A percentile compares a stretch with the other conserved stretches of the same genome.
Conservation (phyloP, 345 rosid genomes). For the Streptanthus diversifolius region DNA sequence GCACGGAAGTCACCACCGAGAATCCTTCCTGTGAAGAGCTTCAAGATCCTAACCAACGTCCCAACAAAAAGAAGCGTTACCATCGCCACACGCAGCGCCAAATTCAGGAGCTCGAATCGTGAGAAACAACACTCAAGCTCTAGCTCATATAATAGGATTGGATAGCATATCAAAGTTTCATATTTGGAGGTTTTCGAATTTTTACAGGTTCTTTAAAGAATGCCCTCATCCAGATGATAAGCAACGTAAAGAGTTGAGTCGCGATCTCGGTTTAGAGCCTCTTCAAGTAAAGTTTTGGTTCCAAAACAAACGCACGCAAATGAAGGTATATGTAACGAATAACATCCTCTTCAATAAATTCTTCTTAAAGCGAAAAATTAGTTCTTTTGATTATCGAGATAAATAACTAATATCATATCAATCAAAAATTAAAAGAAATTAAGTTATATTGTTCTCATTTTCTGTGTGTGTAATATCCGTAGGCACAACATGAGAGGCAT, state of each 20-base stretch:
- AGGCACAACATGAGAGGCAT: constrained; percentile 91
- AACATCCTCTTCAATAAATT: not conserved
- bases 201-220: constrained; percentile 82
- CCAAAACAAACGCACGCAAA: constrained; percentile 97
- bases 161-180: not conserved
- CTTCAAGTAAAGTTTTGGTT: constrained; percentile 97
- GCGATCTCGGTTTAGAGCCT: constrained; percentile 73
- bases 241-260: constrained; percentile 87
- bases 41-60: constrained; percentile 69
- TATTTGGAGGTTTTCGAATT: not conserved
- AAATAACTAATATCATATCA: not conserved
- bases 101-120: constrained; percentile 96
- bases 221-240: constrained; percentile 97
- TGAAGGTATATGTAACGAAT: constrained; percentile 56
- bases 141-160: not conserved
- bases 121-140: constrained; percentile 25
- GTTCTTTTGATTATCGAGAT: no score
- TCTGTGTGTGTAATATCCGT: not conserved
- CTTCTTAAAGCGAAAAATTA: not conserved
- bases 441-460: not conserved
- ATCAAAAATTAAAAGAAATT: not conserved
- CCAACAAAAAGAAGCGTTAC: constrained; percentile 75
- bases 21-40: constrained; percentile 66
- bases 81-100: constrained; percentile 95
- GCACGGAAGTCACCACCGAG: constrained; percentile 53